Conservation (phyloP, 2,329 filamentous ascomycete genomes). For the Endoconidiophora laricicola region DNA sequence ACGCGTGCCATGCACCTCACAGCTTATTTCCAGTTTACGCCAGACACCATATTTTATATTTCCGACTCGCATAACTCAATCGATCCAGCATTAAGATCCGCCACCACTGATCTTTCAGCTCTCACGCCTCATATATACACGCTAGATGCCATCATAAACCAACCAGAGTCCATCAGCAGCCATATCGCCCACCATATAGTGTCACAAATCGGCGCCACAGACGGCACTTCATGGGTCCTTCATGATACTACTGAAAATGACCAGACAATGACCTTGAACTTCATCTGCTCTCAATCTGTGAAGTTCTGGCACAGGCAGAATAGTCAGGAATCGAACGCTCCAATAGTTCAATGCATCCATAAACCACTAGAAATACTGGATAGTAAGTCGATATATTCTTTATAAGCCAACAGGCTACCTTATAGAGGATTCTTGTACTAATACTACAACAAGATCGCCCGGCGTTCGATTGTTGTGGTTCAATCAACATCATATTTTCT, state of each 20-base stretch:
- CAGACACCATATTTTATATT: slow-evolving; percentile 28
- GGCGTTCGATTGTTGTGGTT: slow-evolving; percentile 42
- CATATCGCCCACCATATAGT: slow-evolving; percentile 26
- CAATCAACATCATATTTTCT: slow-evolving; percentile 32
- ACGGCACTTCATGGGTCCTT: slow-evolving; percentile 33
- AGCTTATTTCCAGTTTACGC: slow-evolving; percentile 29
- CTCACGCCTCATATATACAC: too few species aligned
- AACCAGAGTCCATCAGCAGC: too few species aligned
- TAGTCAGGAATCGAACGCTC: slow-evolving; percentile 24
- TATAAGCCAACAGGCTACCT: too few species aligned
- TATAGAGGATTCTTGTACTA: background rate
- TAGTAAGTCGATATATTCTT: slow-evolving; percentile 21
- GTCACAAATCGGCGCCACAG: slow-evolving; percentile 25
- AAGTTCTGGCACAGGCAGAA: slow-evolving; percentile 33
- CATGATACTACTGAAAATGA: slow-evolving; percentile 27
- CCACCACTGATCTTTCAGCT: slow-evolving; percentile 17
- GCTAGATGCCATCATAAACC: too few species aligned
- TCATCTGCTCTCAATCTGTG: slow-evolving; percentile 35
- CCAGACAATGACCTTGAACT: slow-evolving; percentile 37
- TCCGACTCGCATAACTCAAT: slow-evolving; percentile 20
- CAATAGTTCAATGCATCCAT: slow-evolving; percentile 33
- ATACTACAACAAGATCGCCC: slow-evolving; percentile 28
- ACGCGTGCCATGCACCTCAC: slow-evolving; percentile 34
- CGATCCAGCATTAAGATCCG: slow-evolving; percentile 20
- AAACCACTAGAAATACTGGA: slow-evolving; percentile 30